Percentiles rank a stretch among this genome's conserved stretches.
Conservation (phyloP, 75 land plant species). For the Selaginella tamariscina region DNA sequence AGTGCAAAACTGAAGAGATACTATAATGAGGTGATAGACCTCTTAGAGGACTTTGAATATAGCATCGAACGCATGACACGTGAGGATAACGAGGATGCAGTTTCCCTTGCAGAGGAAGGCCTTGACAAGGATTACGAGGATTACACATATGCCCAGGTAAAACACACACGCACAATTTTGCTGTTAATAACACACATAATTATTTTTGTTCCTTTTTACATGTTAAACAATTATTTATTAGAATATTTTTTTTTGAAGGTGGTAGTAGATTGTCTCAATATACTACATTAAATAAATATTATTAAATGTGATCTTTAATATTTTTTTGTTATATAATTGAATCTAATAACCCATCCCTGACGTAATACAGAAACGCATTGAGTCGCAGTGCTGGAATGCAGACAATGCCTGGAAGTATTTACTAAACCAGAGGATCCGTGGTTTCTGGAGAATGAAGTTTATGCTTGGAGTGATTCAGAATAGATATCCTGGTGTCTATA, state of each 20-base stretch:
- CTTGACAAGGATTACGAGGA: not conserved
- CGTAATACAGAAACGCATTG: too few relatives aligned
- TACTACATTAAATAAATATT: too few relatives aligned
- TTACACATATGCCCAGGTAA: not conserved
- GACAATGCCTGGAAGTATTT: not conserved
- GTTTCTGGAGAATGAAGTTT: not conserved
- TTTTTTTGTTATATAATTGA: not conserved
- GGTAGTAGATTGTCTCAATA: too few relatives aligned
- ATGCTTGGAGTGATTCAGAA: not conserved
- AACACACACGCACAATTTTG: too few relatives aligned
- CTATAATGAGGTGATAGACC: not conserved
- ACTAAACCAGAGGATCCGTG: not conserved
- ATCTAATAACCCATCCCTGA: too few relatives aligned
- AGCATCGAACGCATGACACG: not conserved
- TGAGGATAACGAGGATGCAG: not conserved
- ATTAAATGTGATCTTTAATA: not conserved
- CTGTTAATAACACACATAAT: too few relatives aligned
- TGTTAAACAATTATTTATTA: too few relatives aligned
- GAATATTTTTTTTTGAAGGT: too few relatives aligned
- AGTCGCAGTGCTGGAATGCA: too few relatives aligned
- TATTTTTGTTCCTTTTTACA: too few relatives aligned
- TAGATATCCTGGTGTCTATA: not conserved
- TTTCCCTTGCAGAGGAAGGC: not conserved
- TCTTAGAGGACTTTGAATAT: not conserved
- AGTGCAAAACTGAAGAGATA: not conserved